These are phyloP conservation scores for Meyerozyma athensensis DNA, from an alignment of 1,139 yeast species.

Conservation along the genomic window DNA sequence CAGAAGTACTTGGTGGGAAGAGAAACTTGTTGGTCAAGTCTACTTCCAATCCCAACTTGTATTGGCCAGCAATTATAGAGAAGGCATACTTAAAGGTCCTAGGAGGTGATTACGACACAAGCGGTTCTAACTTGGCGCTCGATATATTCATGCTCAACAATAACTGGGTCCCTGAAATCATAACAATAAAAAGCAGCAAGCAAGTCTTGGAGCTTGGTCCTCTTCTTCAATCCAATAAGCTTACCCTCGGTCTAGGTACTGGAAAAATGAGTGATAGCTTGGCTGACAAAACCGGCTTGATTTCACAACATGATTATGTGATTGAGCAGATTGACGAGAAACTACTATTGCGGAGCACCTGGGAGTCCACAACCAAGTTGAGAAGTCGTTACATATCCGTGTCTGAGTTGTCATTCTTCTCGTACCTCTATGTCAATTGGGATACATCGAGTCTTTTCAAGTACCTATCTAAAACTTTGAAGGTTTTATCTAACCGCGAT, in stretches of 20 bases:
- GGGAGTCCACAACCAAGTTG: conserved; percentile 22
- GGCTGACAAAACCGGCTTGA: conserved; percentile 33
- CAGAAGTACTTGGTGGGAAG: conserved; percentile 8
- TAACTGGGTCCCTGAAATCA: conserved; percentile 74
- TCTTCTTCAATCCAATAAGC: conserved; percentile 27
- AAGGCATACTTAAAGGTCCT: conserved; percentile 65
- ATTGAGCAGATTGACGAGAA: conserved; percentile 17
- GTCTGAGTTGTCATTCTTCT: conserved; percentile 43
- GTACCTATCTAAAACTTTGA: conserved; percentile 23
- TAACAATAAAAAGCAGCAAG: conserved; percentile 22
- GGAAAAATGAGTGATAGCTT: conserved; percentile 42
- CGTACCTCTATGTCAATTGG: conserved; percentile 68
- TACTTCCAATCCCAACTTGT: conserved; percentile 28
- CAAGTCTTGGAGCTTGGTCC: conserved; percentile 30
- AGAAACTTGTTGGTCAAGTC: conserved; percentile 37
- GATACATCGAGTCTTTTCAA: conserved; percentile 34
- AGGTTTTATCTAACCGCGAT: conserved; percentile 31
- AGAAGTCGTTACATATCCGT: conserved; percentile 16
- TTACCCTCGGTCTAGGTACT: conserved; percentile 67
- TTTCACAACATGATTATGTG: conserved; percentile 70
- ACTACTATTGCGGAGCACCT: conserved; percentile 52
- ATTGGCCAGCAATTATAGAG: conserved; percentile 75
- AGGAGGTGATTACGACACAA: conserved; percentile 58
- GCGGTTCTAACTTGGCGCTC: conserved; percentile 77
- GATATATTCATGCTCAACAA: conserved; percentile 57